Percentiles rank a stretch among this genome's conserved stretches.
These are phyloP conservation scores for Cyberlindnera subsufficiens DNA, from an alignment of 805 yeast genomes.

Conservation along the genomic window DNA sequence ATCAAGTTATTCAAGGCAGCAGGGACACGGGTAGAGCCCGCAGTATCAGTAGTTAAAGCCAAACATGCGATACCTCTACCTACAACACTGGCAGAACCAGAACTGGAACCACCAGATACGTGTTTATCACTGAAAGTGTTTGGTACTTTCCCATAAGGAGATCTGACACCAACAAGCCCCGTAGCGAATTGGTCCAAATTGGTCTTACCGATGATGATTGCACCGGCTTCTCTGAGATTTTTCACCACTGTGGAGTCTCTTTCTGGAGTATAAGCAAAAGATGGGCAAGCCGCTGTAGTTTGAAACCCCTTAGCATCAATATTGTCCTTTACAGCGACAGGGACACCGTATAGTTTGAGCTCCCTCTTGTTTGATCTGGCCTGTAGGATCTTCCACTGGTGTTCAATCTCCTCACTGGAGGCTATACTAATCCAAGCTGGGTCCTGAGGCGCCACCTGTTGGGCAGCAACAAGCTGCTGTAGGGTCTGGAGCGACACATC, in stretches of 20 bases:
- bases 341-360: slow-evolving; percentile 85
- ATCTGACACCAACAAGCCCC: slow-evolving; percentile 90
- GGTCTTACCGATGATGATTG: slow-evolving; percentile 89
- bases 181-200: slow-evolving; percentile 97
- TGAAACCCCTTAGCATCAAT: slow-evolving; percentile 78
- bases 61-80: slow-evolving; percentile 87
- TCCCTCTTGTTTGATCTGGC: slow-evolving; percentile 47
- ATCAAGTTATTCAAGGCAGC: slow-evolving; percentile 89
- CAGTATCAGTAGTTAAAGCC: slow-evolving; percentile 93
- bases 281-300: slow-evolving; percentile 96
- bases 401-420: slow-evolving; percentile 50
- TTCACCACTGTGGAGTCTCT: slow-evolving; percentile 72
- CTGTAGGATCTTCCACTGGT: slow-evolving; percentile 77
- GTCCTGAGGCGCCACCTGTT: slow-evolving; percentile 44
- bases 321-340: slow-evolving; percentile 91
- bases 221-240: slow-evolving; percentile 81
- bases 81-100: slow-evolving; percentile 92
- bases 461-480: slow-evolving; percentile 38
- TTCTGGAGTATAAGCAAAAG: slow-evolving; percentile 62
- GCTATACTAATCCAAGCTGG: slow-evolving; percentile 93
- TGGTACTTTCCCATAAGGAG: slow-evolving; percentile 89
- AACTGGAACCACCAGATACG: slow-evolving; percentile 93
- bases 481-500: slow-evolving; percentile 52
- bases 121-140: slow-evolving; percentile 70
- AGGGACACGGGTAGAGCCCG: slow-evolving; percentile 97